phyloP scores from a whole-genome alignment of 352 stramenopile species.

The Phytophthora macrochlamydospora region DNA sequence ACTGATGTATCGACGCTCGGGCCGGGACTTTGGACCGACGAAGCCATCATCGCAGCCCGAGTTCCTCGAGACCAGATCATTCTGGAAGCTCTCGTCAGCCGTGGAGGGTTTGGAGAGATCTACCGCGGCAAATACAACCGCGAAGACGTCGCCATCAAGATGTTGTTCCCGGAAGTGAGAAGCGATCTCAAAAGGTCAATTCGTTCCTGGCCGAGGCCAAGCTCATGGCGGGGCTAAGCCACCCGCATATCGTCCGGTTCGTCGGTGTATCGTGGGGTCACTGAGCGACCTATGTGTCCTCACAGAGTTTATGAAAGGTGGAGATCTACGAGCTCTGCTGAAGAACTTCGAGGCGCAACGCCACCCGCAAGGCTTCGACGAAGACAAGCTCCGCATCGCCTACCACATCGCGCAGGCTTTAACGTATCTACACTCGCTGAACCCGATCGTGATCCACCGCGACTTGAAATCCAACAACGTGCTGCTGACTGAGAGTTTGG shows the following conservation, averaged over 20 bases:
- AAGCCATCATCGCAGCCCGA: conserved; percentile 11
- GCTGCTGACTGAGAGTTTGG: conserved; percentile 10
- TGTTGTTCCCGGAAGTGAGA: conserved; percentile 11
- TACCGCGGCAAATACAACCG: conserved; percentile 32
- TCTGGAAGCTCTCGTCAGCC: conserved; percentile 23
- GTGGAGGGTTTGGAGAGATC: conserved; percentile 37
- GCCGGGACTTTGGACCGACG: conserved; percentile 2
- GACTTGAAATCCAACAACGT: conserved; percentile 21
- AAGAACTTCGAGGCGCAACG: conserved; percentile 9
- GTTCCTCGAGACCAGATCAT: conserved; percentile 32
- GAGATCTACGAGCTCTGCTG: conserved; percentile 29
- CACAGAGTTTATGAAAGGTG: conserved; percentile 31
- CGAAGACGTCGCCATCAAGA: conserved; percentile 40
- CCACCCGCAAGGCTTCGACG: conserved; percentile 20
- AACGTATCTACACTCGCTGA: conserved; percentile 11
- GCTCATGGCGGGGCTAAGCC: conserved; percentile 36
- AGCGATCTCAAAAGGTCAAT: conserved; percentile 27
- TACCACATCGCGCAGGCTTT: conserved; percentile 30
- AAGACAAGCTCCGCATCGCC: conserved; percentile 29
- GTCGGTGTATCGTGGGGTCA: conserved; percentile 45
- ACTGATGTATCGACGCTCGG: neutral
- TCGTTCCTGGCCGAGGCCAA: conserved; percentile 40
- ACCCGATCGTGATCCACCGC: conserved; percentile 19
- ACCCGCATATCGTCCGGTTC: conserved; percentile 47
- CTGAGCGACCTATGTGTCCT: conserved; percentile 32